phyloP scores from a whole-genome alignment of 2,329 filamentous ascomycete genomes.

The Neospermospora avenae region DNA sequence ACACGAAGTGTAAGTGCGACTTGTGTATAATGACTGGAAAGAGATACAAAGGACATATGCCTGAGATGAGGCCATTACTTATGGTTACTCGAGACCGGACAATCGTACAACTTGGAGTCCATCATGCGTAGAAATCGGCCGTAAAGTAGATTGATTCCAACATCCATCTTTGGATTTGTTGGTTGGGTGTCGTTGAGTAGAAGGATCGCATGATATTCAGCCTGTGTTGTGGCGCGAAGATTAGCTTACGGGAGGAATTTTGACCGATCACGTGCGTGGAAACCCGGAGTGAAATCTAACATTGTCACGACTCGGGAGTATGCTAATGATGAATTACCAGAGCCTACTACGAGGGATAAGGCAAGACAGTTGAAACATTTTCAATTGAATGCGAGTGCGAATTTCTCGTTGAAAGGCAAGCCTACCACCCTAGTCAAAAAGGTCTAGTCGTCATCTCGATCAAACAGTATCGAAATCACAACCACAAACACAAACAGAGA shows the following conservation, averaged over 20 bases:
- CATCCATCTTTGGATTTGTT: background rate
- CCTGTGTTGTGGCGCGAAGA: background rate
- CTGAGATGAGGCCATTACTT: background rate
- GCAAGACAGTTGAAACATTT: background rate
- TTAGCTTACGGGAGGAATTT: background rate
- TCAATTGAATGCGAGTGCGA: no score
- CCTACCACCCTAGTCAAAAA: background rate
- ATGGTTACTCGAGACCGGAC: constrained; percentile 1
- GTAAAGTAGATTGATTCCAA: background rate
- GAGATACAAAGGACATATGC: background rate
- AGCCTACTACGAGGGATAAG: no score
- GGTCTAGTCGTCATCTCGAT: background rate
- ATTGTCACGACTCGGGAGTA: background rate
- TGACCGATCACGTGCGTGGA: background rate
- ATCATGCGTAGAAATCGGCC: background rate
- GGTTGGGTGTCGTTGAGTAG: constrained; percentile 1
- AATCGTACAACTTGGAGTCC: background rate
- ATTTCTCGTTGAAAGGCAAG: no score
- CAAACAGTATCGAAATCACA: background rate
- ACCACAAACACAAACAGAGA: background rate
- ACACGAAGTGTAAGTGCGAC: background rate
- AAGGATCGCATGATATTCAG: background rate
- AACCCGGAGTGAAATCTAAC: background rate
- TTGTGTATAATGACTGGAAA: background rate
- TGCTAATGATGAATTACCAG: background rate